Conservation (phyloP, 768 basidiomycete genomes). For the Mycena venus region DNA sequence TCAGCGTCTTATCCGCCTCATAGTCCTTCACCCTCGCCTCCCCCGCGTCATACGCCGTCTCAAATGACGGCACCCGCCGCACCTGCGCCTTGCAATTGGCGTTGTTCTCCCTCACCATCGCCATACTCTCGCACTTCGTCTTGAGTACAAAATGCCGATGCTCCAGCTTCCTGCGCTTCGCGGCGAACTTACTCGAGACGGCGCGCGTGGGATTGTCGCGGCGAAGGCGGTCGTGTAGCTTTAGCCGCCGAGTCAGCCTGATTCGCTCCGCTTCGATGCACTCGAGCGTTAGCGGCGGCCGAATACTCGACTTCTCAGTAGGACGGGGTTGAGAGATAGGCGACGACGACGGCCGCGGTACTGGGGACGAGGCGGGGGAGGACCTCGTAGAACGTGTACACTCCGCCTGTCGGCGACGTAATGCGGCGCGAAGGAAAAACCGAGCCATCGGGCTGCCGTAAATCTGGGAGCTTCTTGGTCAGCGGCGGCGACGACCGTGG, state of each 20-base stretch:
- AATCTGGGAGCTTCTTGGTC: background rate
- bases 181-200: background rate
- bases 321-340: background rate
- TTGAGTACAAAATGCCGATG: background rate
- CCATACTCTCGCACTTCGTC: background rate
- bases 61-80: background rate
- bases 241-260: constrained; percentile 1
- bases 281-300: background rate
- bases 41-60: constrained; percentile 6
- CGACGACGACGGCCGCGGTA: background rate
- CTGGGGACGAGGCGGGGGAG: constrained; percentile 21
- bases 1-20: background rate
- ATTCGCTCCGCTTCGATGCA: constrained; percentile 10
- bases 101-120: background rate
- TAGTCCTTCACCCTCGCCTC: background rate
- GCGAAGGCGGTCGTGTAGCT: constrained; percentile 18
- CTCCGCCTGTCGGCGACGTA: constrained; percentile 16
- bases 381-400: constrained; percentile 24
- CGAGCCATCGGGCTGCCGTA: background rate
- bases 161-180: constrained; percentile 3
- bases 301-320: background rate
- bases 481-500: background rate
- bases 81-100: background rate
- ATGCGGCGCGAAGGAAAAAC: background rate
- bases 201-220: background rate